Conservation (phyloP, 2,329 filamentous ascomycete species). For the Massarina eburnea region DNA sequence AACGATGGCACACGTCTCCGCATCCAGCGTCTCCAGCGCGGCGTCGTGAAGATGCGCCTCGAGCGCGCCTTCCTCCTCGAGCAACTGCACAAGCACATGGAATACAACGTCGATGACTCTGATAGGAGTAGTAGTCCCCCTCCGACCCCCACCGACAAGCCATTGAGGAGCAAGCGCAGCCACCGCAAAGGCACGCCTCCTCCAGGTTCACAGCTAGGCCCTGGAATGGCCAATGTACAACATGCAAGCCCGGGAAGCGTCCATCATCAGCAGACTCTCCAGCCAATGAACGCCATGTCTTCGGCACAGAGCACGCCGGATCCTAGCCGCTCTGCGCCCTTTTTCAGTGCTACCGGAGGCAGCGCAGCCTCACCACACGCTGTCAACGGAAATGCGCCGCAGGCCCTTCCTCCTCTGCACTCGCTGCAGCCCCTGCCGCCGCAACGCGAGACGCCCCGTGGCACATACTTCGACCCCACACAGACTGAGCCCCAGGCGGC, state of each 20-base stretch:
- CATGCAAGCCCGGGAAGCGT: conserved; percentile 19
- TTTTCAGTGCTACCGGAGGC: conserved; percentile 32
- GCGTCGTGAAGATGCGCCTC: conserved; percentile 88
- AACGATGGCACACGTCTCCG: conserved; percentile 83
- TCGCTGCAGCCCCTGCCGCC: conserved; percentile 30
- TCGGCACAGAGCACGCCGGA: conserved; percentile 45
- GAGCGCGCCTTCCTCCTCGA: conserved; percentile 68
- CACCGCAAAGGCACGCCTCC: conserved; percentile 54
- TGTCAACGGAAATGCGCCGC: conserved; percentile 32
- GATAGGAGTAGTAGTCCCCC: conserved; percentile 79
- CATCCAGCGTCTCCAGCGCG: conserved; percentile 76
- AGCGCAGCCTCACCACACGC: conserved; percentile 29
- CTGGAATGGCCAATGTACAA: conserved; percentile 7
- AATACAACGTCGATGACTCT: conserved; percentile 59
- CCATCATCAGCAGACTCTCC: conserved; percentile 21
- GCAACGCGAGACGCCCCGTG: conserved; percentile 18
- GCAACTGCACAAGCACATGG: conserved; percentile 51
- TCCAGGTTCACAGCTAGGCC: conserved; percentile 13
- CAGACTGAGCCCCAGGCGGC: conserved; percentile 27
- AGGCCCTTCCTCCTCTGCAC: conserved; percentile 20
- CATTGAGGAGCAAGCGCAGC: conserved; percentile 71
- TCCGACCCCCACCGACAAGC: conserved; percentile 78
- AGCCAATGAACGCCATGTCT: conserved; percentile 33
- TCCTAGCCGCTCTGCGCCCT: conserved; percentile 31
- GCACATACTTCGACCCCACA: conserved; percentile 32